Conservation (phyloP, 345 rosid genomes). For the Eutrema japonicum region DNA sequence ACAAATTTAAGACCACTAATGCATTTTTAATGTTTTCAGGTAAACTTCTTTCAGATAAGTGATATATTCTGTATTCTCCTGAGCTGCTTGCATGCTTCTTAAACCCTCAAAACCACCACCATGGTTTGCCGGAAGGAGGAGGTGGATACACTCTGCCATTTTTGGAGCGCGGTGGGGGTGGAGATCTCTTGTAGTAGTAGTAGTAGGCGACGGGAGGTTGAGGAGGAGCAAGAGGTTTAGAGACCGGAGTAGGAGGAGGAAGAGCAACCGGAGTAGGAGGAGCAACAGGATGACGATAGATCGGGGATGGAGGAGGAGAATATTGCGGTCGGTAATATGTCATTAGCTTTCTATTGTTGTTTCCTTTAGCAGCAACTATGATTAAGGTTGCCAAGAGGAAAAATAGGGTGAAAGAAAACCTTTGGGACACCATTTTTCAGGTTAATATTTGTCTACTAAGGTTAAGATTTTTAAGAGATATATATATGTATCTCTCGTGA, state of each 20-base stretch:
- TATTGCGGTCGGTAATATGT: conserved; percentile 1
- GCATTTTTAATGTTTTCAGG: conserved; percentile 1
- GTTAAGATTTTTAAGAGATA: not conserved
- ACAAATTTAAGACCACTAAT: not conserved
- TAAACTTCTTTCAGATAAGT: conserved; percentile 11
- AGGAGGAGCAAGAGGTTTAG: conserved; percentile 27
- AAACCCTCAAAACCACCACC: conserved; percentile 6
- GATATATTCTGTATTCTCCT: not conserved
- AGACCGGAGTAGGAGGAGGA: conserved; percentile 28
- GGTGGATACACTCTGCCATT: conserved; percentile 1
- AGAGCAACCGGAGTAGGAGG: conserved; percentile 22
- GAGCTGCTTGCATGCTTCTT: conserved; percentile 1
- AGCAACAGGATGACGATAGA: conserved; percentile 23
- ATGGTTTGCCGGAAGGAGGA: conserved; percentile 27
- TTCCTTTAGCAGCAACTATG: conserved; percentile 31
- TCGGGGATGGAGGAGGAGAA: conserved; percentile 37
- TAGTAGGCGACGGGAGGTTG: conserved; percentile 4
- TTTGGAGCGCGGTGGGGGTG: conserved; percentile 33
- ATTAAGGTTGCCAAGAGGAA: conserved; percentile 20
- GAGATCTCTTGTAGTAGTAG: conserved; percentile 31
- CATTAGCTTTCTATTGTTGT: conserved; percentile 34
- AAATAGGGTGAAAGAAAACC: conserved; percentile 9
- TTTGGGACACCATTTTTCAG: conserved; percentile 33
- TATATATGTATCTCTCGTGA: conserved; percentile 4
- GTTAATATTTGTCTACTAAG: conserved; percentile 4